phyloP scores from a whole-genome alignment of 148 eudicot genomes.

The Persicaria maculosa region DNA sequence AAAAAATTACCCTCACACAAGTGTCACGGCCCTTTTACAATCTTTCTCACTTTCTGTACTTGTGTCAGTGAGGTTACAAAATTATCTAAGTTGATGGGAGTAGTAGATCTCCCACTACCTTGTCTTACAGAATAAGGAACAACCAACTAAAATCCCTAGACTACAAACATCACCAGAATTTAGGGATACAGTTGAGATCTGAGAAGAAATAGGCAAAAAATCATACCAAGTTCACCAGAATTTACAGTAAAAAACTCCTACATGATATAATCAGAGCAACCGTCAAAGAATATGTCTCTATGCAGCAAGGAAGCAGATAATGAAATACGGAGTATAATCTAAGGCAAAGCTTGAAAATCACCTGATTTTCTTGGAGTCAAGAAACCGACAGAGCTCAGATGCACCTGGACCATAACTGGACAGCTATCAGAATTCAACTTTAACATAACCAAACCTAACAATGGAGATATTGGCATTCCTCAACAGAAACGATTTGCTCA shows the following conservation, averaged over 20 bases:
- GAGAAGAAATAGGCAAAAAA: neutral
- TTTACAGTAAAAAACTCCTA: neutral
- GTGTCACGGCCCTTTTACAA: neutral
- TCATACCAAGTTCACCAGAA: neutral
- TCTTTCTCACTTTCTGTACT: neutral
- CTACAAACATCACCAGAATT: no score
- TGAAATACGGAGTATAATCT: neutral
- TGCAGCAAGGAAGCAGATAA: neutral
- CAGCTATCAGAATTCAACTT: conserved; percentile 17
- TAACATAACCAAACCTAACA: neutral
- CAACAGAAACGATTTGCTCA: neutral
- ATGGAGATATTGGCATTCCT: neutral
- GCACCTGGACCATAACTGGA: conserved; percentile 62
- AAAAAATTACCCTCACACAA: neutral
- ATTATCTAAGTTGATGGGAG: neutral
- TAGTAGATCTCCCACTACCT: neutral
- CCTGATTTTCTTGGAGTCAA: conserved; percentile 66
- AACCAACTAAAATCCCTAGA: neutral
- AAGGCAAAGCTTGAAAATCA: conserved; percentile 14
- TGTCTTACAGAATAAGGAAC: neutral
- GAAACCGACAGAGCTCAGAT: conserved; percentile 58
- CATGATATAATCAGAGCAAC: neutral
- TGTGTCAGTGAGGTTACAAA: neutral
- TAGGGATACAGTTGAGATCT: neutral
- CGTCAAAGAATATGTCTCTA: neutral